Evolutionary conservation across 2,329 filamentous ascomycete species (phyloP).

Genomic region (Sordariomycetes sp.): DNA sequence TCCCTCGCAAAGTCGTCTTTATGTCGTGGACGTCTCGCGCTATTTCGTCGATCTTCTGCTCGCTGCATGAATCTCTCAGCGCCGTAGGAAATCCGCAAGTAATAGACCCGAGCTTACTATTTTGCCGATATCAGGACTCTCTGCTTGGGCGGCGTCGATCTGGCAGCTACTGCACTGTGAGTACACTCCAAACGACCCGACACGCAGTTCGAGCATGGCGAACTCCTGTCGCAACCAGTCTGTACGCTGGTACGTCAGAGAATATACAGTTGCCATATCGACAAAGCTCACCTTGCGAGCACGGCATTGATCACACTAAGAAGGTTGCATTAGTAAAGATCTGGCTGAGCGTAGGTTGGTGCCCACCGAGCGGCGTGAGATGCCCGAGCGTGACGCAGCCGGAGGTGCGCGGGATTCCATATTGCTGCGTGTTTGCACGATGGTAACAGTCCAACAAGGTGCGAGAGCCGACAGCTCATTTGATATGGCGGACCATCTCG

Average conservation of each 20-base stretch:
- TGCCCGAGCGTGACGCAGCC: neutral
- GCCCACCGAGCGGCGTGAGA: conserved; percentile 1
- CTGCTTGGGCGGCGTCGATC: conserved; percentile 15
- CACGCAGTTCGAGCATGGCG: conserved; percentile 19
- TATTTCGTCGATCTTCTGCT: conserved; percentile 25
- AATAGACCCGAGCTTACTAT: conserved; percentile 16
- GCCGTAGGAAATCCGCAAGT: too few relatives aligned
- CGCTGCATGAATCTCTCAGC: too few relatives aligned
- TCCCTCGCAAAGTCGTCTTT: conserved; percentile 11
- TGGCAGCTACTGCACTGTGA: conserved; percentile 17
- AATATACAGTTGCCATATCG: neutral
- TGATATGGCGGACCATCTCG: too few relatives aligned
- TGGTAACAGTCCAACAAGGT: too few relatives aligned
- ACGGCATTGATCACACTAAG: conserved; percentile 3
- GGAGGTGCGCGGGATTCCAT: conserved; percentile 3
- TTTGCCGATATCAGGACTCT: conserved; percentile 24
- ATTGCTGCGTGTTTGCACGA: too few relatives aligned
- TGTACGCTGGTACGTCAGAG: too few relatives aligned
- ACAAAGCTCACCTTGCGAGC: conserved; percentile 1
- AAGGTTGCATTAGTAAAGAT: neutral
- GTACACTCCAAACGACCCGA: conserved; percentile 20
- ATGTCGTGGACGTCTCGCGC: conserved; percentile 21
- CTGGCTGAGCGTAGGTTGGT: neutral
- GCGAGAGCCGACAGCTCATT: too few relatives aligned
- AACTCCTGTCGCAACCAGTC: conserved; percentile 6